Evolutionary conservation across 2,329 filamentous ascomycete genomes (phyloP), one percentile per base, ranked within the genome.

Genomic region (Thielaviopsis musarum): DNA sequence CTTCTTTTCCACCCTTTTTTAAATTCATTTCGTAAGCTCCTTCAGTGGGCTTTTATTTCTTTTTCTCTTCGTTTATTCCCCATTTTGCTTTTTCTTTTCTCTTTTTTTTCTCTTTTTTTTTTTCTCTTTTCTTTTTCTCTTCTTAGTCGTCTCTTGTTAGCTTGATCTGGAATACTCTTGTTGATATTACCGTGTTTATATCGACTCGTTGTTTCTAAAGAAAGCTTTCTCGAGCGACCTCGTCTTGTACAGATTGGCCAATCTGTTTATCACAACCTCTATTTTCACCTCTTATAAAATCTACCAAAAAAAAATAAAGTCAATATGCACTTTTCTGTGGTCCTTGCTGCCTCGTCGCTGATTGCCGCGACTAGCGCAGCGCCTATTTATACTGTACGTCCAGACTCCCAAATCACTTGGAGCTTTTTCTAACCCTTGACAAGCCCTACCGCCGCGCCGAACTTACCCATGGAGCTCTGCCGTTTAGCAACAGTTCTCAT

Each of bases 251-350:
- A 57, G 52, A 58, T 58, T 58, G 59, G 56, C 52, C 45, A 58
- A 58, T 61, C 55, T 48, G 52, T 48, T 52, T 30, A 21, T 26
- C 41, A 34, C 24, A 10, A 2, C 28, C 17, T 45, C 34, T 24
- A 6, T 26, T 41, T 58, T 41, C 48, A 5, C 38, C 19, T 22
- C 24, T 52, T 56, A 24, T 26, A 48, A 59, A 49, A 52, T 56
- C 56, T 6, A 5, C 21, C n/a, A n/a, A 59, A 9, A 51, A 28
- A n/a, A 15, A 34, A 7, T 7, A 52, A 41, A 26, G 22, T 41
- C 52, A 61, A 45, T 2, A 61, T 61, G 59, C 52, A 61, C 45
- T 58, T 61, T 56, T 61, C 56, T 45, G 30, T 52, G 38, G 10
- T 61, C 22, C 19, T 61, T 24, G 26, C 56, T 34, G 56, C 56